Evolutionary conservation across 2,329 filamentous ascomycete species (phyloP).

Genomic region (Xylariales sp.): DNA sequence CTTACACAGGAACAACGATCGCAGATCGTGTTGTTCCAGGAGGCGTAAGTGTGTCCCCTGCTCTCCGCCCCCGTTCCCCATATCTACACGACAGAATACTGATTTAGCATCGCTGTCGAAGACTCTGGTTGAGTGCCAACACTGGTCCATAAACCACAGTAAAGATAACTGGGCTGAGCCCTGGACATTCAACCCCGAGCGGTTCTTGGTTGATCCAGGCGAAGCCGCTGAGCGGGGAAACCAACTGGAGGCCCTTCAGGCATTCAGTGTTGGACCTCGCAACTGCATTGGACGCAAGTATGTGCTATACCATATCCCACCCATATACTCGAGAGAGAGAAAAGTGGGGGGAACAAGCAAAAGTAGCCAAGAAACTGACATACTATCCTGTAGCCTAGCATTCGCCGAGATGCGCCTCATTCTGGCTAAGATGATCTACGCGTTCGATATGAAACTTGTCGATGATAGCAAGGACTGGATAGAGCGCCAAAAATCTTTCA

Average conservation of each 20-base stretch:
- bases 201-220: conserved; percentile 24
- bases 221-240: conserved; percentile 23
- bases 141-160: conserved; percentile 31
- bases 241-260: conserved; percentile 24
- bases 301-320: too few species aligned
- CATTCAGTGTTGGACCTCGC: conserved; percentile 31
- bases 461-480: conserved; percentile 6
- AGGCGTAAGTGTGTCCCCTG: conserved; percentile 16
- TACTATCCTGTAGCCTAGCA: conserved; percentile 5
- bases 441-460: conserved; percentile 9
- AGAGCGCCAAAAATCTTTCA: conserved; percentile 2
- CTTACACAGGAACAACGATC: conserved; percentile 15
- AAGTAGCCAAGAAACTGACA: too few species aligned
- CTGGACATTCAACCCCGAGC: conserved; percentile 32
- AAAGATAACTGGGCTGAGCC: conserved; percentile 33
- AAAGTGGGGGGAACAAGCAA: too few species aligned
- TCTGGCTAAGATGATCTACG: conserved; percentile 8
- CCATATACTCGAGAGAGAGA: too few species aligned
- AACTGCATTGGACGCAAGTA: conserved; percentile 37
- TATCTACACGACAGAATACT: conserved; percentile 4
- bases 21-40: conserved; percentile 19
- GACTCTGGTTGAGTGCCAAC: conserved; percentile 31
- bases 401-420: conserved; percentile 12
- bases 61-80: neutral
- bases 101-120: conserved; percentile 10